Evolutionary conservation across 805 yeast genomes (phyloP), one percentile per base, ranked within the genome.

Genomic region (Nakazawaea wyomingensis): DNA sequence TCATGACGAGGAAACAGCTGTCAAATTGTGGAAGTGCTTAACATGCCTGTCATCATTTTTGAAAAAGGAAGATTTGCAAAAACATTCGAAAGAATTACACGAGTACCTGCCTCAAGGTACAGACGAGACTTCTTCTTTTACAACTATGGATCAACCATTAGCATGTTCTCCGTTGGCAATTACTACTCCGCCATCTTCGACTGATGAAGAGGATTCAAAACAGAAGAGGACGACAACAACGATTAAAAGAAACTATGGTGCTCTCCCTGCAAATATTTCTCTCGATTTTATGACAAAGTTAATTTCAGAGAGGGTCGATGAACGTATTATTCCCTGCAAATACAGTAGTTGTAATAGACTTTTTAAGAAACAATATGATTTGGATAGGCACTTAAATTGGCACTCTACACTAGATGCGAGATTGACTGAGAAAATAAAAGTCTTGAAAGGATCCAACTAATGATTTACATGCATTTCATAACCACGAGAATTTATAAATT

Each of bases 1-100:
- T 17, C 96, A 89, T 59, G 80, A 80, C 50, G 77, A 71, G 4
- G 53, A 55, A 2, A 65, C 68, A 14, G 71, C 68, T 10, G 62
- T 71, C n/a, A 77, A 72, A 48, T 61, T 78, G 31, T 85, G 95
- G 91, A 73, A 72, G 44, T 87, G 96, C 61, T 57, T 61, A 1
- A 65, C 66, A 40, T 82, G 90, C 59, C 57, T 43, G 5, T 56
- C 60, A 14, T 64, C 70, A 24, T 83, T 77, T 52, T 69, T 71
- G 4, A 78, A 76, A 48, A 82, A 82, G 46, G 68, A 68, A 10
- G 82, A 75, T 35, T 63, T 85, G 21, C 52, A 76, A 0, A 59
- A 60, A 1, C 96, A 87, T 60, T 78, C 78, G 55, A 60, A 67
- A 34, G 49, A 54, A n/a, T 61, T 55, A n/a, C 82, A 76, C 43